Conservation (phyloP, 2,329 filamentous ascomycete genomes). For the Sporothrix pseudoabietina region DNA sequence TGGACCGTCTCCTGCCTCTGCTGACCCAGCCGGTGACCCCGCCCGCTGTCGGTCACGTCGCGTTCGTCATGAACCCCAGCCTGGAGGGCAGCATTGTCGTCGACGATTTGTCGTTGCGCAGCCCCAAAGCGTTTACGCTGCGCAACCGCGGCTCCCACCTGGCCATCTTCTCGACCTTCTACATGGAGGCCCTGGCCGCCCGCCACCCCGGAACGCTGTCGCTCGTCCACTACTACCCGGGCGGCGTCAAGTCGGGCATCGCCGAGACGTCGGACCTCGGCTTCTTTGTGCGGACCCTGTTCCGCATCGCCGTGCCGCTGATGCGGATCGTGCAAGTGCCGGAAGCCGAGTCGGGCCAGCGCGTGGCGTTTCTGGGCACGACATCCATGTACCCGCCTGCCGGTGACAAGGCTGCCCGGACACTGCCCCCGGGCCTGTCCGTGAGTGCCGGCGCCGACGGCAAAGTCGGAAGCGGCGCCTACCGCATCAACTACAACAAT, state of each 20-base stretch:
- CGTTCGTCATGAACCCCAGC: conserved; percentile 40
- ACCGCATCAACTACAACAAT: conserved; percentile 25
- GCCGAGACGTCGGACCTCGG: conserved; percentile 16
- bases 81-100: conserved; percentile 24
- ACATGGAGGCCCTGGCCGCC: conserved; percentile 23
- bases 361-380: conserved; percentile 18
- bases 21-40: conserved; percentile 34
- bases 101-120: conserved; percentile 26
- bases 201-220: conserved; percentile 22
- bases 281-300: background rate
- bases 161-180: conserved; percentile 17
- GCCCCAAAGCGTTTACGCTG: background rate
- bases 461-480: conserved; percentile 26
- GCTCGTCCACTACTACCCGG: conserved; percentile 32
- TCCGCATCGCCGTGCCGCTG: background rate
- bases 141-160: conserved; percentile 2
- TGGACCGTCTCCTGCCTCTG: conserved; percentile 41
- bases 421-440: background rate
- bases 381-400: conserved; percentile 8
- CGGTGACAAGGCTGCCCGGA: background rate
- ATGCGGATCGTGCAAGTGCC: conserved; percentile 5
- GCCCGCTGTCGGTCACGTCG: conserved; percentile 34
- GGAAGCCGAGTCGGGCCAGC: conserved; percentile 24
- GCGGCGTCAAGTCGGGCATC: conserved; percentile 23
- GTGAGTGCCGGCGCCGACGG: background rate